These are phyloP conservation scores for Geopyxis carbonaria DNA, from an alignment of 495 filamentous ascomycete genomes.

Conservation along the genomic window DNA sequence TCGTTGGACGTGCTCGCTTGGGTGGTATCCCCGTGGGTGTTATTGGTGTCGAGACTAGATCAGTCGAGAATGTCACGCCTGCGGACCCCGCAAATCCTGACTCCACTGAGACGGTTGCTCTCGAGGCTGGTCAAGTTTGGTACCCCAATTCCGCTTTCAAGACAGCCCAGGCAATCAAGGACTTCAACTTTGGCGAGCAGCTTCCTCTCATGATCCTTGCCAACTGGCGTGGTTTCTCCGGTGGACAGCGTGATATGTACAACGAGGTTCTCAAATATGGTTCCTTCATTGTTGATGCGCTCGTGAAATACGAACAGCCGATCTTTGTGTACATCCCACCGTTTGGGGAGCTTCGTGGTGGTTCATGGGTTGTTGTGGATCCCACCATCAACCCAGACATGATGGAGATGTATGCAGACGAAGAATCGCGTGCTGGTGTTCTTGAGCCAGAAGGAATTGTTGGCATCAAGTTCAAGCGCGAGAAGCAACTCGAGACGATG, in stretches of 20 bases:
- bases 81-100: slow-evolving; percentile 98
- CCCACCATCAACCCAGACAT: slow-evolving; percentile 89
- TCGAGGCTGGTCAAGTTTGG: slow-evolving; percentile 96
- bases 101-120: slow-evolving; percentile 82
- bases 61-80: slow-evolving; percentile 89
- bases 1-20: slow-evolving; percentile 88
- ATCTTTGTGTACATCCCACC: slow-evolving; percentile 98
- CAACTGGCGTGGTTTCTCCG: slow-evolving; percentile 99
- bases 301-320: slow-evolving; percentile 96
- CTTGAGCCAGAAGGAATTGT: slow-evolving; percentile 97
- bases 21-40: slow-evolving; percentile 98
- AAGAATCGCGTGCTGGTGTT: slow-evolving; percentile 88
- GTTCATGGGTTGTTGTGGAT: slow-evolving; percentile 97
- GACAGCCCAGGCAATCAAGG: slow-evolving; percentile 93
- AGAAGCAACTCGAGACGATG: slow-evolving; percentile 97
- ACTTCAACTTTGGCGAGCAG: slow-evolving; percentile 99
- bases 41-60: slow-evolving; percentile 88
- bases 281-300: slow-evolving; percentile 92
- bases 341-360: slow-evolving; percentile 90
- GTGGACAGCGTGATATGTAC: slow-evolving; percentile 99
- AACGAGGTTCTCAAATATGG: slow-evolving; percentile 99
- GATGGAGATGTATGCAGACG: slow-evolving; percentile 99
- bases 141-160: slow-evolving; percentile 99
- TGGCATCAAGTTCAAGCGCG: slow-evolving; percentile 92
- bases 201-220: slow-evolving; percentile 96